Base-by-base conservation (phyloP, 768 basidiomycete species). In the Panellus pusillus region DNA sequence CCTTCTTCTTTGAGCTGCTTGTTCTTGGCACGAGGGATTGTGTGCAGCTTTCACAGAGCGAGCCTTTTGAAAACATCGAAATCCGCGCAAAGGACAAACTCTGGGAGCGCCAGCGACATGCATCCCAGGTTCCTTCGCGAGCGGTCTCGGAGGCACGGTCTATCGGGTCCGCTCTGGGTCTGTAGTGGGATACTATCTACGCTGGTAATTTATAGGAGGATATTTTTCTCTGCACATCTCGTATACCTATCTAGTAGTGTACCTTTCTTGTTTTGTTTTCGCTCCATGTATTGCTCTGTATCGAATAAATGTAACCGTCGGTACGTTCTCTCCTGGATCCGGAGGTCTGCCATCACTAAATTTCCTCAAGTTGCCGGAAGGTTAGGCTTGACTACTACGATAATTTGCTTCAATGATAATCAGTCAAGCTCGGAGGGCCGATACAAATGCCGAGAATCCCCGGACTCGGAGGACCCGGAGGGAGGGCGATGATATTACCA, bases 1-100 rank as follows among this genome's bases (percentile, higher is more conserved):
- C 93, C 2, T 98, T 99, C 77, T 99, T 99, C 79, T 99, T 99
- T 67, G 97, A 99, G 70, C 72, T 98, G 31, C 85, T 99, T 27
- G 93, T 98, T 1, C 82, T 99, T 1, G 87, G 93, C 9, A 98
- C 96, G 4, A 86, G 91, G 31, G 95, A 98, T 68, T 93, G 90
- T 66, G 75, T 99, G 61, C 84, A 89, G 62, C 70, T 99, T 40
- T 72, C 82, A 7, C 97, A 99, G 68, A 63, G 67, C 6, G 75
- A 74, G 8, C 75, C 92, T 0, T 97, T 92, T 65, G 89, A 86
- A 57, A 93, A 96, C 69, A 97, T 98, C 52, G 81, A 89, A 63
- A 76, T 98, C 29, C 72, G 78, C 9, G 86, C 84, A 24, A 96
- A 93, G 71, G 81, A 85, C 59, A 91, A 81, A 67, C 79, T 99